Conservation (phyloP, 164 flowering plant species). For the Tetracentron sinense region DNA sequence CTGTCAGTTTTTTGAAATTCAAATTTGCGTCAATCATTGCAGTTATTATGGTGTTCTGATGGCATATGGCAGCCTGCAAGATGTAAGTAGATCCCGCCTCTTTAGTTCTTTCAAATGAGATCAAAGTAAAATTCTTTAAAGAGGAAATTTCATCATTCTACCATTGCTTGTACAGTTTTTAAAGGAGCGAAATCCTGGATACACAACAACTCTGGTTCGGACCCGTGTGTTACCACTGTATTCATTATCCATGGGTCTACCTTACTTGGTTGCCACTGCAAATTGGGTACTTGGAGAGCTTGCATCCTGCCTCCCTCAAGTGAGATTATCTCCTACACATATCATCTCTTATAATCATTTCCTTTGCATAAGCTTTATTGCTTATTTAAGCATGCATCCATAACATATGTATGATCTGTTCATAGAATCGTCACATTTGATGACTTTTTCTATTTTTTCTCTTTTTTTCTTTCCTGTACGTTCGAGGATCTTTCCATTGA, state of each 20-base stretch:
- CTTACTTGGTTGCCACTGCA: conserved; percentile 73
- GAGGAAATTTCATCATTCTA: background rate
- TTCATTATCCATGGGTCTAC: conserved; percentile 26
- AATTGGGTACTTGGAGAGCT: conserved; percentile 90
- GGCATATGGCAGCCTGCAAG: conserved; percentile 78
- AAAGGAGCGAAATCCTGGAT: conserved; percentile 48
- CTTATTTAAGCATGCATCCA: background rate
- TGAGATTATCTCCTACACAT: conserved; percentile 29
- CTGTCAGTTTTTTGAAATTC: conserved; percentile 4
- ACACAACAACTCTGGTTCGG: conserved; percentile 40
- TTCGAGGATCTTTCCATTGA: background rate
- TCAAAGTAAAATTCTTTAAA: background rate
- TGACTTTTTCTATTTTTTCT: background rate
- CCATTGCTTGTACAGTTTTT: conserved; percentile 45
- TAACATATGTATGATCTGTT: background rate
- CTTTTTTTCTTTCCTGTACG: background rate
- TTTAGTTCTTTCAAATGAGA: conserved; percentile 6
- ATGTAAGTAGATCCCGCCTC: conserved; percentile 41
- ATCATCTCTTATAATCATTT: background rate
- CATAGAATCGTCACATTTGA: background rate
- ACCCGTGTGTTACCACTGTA: conserved; percentile 64
- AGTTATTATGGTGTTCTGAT: conserved; percentile 81
- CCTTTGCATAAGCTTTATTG: background rate
- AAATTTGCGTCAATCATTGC: conserved; percentile 17
- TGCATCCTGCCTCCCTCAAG: conserved; percentile 65